phyloP scores from a whole-genome alignment of 2,329 filamentous ascomycete genomes.

The Pseudogymnoascus sp. region DNA sequence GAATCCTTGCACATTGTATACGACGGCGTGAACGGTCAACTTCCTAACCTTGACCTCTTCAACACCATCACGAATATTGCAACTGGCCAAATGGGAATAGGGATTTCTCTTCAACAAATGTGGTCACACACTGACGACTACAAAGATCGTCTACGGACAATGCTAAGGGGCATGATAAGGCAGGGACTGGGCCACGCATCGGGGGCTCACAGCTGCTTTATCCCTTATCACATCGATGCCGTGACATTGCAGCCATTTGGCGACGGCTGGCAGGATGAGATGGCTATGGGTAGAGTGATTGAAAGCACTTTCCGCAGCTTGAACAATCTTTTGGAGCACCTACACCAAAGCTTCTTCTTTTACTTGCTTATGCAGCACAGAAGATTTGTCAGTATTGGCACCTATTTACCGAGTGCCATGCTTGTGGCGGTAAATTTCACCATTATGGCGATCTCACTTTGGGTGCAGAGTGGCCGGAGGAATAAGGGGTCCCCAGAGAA shows the following conservation, averaged over 20 bases:
- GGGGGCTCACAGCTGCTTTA: constrained; percentile 89
- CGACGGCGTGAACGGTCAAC: constrained; percentile 89
- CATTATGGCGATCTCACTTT: constrained; percentile 89
- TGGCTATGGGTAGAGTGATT: constrained; percentile 81
- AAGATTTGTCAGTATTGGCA: constrained; percentile 95
- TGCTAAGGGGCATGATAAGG: constrained; percentile 85
- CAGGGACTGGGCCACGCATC: constrained; percentile 84
- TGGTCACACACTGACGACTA: constrained; percentile 70
- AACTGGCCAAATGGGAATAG: constrained; percentile 84
- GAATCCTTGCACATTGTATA: constrained; percentile 86
- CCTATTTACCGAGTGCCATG: constrained; percentile 97
- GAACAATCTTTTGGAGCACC: constrained; percentile 92
- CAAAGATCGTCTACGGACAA: constrained; percentile 71
- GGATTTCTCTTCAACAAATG: constrained; percentile 77
- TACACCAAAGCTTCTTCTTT: constrained; percentile 99
- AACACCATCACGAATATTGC: constrained; percentile 89
- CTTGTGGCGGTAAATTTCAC: constrained; percentile 88
- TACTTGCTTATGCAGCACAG: constrained; percentile 88
- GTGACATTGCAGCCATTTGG: constrained; percentile 87
- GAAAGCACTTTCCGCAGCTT: constrained; percentile 88
- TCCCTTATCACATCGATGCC: constrained; percentile 95
- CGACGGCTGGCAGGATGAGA: constrained; percentile 93
- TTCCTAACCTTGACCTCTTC: constrained; percentile 91
- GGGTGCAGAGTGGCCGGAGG: constrained; percentile 69
- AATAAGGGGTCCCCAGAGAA: constrained; percentile 9